Percentiles rank a stretch among this genome's conserved stretches.
These are phyloP conservation scores for Pichia sporocuriosa DNA, from an alignment of 805 yeast species.

Conservation along the genomic window DNA sequence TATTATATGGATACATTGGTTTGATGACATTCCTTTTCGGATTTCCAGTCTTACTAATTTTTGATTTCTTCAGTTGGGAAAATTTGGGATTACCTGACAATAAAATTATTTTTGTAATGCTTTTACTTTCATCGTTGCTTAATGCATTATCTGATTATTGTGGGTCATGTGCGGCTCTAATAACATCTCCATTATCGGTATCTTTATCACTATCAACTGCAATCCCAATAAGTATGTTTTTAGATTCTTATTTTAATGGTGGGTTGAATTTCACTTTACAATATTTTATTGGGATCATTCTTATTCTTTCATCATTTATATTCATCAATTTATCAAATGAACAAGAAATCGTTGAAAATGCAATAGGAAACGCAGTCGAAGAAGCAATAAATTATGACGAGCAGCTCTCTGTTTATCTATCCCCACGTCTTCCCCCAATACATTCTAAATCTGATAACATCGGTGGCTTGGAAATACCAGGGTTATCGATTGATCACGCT, in stretches of 20 bases:
- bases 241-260: slow-evolving; percentile 37
- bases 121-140: slow-evolving; percentile 37
- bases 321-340: slow-evolving; percentile 41
- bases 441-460: not conserved
- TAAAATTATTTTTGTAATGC: slow-evolving; percentile 26
- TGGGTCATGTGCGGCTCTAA: slow-evolving; percentile 43
- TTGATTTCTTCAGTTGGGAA: slow-evolving; percentile 35
- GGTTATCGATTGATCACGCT: slow-evolving; percentile 18
- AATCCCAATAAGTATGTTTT: slow-evolving; percentile 45
- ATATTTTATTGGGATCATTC: slow-evolving; percentile 41
- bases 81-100: slow-evolving; percentile 37
- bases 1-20: slow-evolving; percentile 43
- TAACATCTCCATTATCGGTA: slow-evolving; percentile 48
- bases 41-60: slow-evolving; percentile 33
- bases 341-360: slow-evolving; percentile 38
- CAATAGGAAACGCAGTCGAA: slow-evolving; percentile 42
- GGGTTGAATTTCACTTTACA: slow-evolving; percentile 26
- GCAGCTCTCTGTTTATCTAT: slow-evolving; percentile 38
- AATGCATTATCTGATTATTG: slow-evolving; percentile 44
- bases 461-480: slow-evolving; percentile 20
- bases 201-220: slow-evolving; percentile 45
- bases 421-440: slow-evolving; percentile 31
- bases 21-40: slow-evolving; percentile 34
- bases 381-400: slow-evolving; percentile 43
- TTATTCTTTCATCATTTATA: slow-evolving; percentile 41